A percentile compares a stretch with the other conserved stretches of the same genome.
phyloP scores from a whole-genome alignment of 2,329 filamentous ascomycete species.

The Colletotrichum plurivorum region DNA sequence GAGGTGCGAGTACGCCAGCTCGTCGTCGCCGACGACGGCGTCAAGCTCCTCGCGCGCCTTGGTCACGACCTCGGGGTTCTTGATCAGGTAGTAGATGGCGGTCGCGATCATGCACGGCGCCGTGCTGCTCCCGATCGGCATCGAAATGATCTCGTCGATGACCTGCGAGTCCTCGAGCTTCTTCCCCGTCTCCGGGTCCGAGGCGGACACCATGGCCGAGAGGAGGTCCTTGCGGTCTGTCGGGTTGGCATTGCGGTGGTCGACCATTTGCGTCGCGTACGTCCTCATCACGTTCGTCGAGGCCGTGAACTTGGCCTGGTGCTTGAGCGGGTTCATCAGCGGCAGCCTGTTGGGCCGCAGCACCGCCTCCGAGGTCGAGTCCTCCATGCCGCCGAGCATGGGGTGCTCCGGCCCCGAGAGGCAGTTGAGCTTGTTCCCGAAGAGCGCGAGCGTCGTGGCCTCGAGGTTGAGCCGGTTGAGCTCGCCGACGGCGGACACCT shows the following conservation, averaged over 20 bases:
- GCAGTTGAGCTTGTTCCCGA: constrained; percentile 63
- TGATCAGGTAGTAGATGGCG: constrained; percentile 65
- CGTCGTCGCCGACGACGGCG: constrained; percentile 60
- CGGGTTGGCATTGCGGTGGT: constrained; percentile 67
- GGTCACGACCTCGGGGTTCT: constrained; percentile 63
- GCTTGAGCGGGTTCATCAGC: constrained; percentile 66
- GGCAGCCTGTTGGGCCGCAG: constrained; percentile 66
- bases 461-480: constrained; percentile 69
- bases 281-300: constrained; percentile 68
- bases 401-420: constrained; percentile 62
- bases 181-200: constrained; percentile 73
- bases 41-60: constrained; percentile 69
- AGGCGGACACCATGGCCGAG: constrained; percentile 69
- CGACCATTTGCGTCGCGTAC: constrained; percentile 70
- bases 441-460: constrained; percentile 64
- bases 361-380: constrained; percentile 68
- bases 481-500: constrained; percentile 62
- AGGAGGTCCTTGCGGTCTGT: constrained; percentile 73
- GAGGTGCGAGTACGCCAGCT: constrained; percentile 64
- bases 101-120: constrained; percentile 61
- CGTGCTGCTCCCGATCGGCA: constrained; percentile 72
- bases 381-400: constrained; percentile 68
- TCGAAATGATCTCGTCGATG: constrained; percentile 78
- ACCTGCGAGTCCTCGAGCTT: constrained; percentile 71
- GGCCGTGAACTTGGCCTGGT: constrained; percentile 66